A percentile compares a stretch with the other conserved stretches of the same genome.
Conservation (phyloP, 352 stramenopile genomes). For the Globisporangium cystogenes region DNA sequence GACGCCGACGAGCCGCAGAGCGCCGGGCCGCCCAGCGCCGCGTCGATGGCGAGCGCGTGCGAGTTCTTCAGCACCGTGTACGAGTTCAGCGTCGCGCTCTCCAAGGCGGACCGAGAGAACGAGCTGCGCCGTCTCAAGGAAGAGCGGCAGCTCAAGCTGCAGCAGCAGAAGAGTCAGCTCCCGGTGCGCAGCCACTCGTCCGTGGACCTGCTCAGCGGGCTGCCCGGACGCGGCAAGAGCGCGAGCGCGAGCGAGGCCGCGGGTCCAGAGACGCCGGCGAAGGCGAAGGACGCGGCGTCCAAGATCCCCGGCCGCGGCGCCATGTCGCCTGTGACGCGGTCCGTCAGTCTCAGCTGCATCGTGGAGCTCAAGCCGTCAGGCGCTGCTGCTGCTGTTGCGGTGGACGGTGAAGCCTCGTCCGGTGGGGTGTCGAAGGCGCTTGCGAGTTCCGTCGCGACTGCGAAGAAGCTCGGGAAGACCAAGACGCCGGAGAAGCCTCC, state of each 20-base stretch:
- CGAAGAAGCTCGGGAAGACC: constrained; percentile 9
- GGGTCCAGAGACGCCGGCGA: constrained; percentile 21
- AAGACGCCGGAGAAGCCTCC: constrained; percentile 8
- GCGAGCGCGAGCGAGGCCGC: constrained; percentile 7
- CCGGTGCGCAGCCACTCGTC: constrained; percentile 28
- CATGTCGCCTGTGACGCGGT: constrained; percentile 21
- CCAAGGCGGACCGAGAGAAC: constrained; percentile 72
- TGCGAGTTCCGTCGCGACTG: background rate
- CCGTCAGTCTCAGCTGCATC: constrained; percentile 22
- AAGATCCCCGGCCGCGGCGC: constrained; percentile 1
- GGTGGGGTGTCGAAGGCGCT: background rate
- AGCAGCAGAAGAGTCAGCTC: constrained; percentile 39
- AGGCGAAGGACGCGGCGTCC: constrained; percentile 13
- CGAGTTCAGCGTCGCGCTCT: constrained; percentile 74
- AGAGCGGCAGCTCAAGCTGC: constrained; percentile 49
- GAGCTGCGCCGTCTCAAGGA: constrained; percentile 64
- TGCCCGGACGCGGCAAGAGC: constrained; percentile 7
- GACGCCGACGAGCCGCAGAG: constrained; percentile 18
- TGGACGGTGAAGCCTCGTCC: constrained; percentile 3
- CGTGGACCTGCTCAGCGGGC: constrained; percentile 14
- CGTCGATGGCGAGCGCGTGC: constrained; percentile 30
- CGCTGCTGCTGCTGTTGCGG: background rate
- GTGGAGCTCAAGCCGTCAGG: constrained; percentile 19
- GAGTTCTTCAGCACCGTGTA: constrained; percentile 75
- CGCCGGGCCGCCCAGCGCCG: constrained; percentile 16